Evolutionary conservation across 257 asterid species (phyloP).

Genomic region (Scutellaria barbata): DNA sequence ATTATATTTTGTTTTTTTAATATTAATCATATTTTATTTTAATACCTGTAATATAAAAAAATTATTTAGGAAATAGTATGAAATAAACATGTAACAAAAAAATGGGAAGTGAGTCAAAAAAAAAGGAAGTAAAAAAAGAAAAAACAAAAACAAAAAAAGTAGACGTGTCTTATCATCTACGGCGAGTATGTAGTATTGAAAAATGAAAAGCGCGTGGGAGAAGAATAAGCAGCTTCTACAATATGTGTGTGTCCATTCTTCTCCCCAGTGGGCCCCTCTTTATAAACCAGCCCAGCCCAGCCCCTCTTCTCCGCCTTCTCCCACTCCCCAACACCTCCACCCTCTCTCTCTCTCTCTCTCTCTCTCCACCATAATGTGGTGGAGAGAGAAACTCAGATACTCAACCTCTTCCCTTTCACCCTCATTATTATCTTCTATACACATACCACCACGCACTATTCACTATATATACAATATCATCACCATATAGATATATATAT

Average conservation of each 20-base stretch:
- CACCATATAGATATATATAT: too few relatives aligned
- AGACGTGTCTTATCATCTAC: conserved; percentile 34
- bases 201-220: conserved; percentile 27
- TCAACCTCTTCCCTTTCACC: background rate
- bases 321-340: conserved; percentile 49
- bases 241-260: conserved; percentile 35
- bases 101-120: background rate
- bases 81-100: background rate
- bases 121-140: background rate
- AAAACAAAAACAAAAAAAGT: too few relatives aligned
- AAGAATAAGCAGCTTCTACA: conserved; percentile 7
- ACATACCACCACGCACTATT: background rate
- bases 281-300: conserved; percentile 5
- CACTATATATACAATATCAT: background rate
- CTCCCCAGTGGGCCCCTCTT: conserved; percentile 46
- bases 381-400: conserved; percentile 20
- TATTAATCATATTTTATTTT: too few relatives aligned
- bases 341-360: background rate
- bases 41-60: too few relatives aligned
- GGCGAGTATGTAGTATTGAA: conserved; percentile 26
- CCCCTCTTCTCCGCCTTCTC: conserved; percentile 44
- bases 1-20: too few relatives aligned
- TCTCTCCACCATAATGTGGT: conserved; percentile 33
- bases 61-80: background rate
- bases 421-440: conserved; percentile 13